These are phyloP conservation scores for Skeletonema menzelii DNA, from an alignment of 108 stramenopile species.

Conservation along the genomic window DNA sequence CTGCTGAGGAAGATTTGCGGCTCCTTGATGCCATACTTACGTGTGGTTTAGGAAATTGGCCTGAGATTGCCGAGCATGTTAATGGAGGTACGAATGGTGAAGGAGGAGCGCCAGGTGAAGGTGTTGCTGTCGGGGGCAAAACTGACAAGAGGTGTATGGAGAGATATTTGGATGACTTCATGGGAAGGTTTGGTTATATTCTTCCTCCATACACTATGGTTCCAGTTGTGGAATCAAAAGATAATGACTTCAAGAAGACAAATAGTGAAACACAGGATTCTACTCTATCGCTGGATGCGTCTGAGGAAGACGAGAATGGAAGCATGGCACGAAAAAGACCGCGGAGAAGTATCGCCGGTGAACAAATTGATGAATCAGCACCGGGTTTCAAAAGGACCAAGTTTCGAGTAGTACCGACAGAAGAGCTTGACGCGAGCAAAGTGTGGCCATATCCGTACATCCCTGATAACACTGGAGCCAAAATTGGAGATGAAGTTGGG, in stretches of 20 bases:
- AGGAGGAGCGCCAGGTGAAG: slow-evolving; percentile 4
- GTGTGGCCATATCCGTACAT: slow-evolving; percentile 75
- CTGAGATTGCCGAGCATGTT: slow-evolving; percentile 83
- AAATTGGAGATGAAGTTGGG: slow-evolving; percentile 75
- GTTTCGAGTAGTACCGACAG: slow-evolving; percentile 67
- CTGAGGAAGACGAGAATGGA: slow-evolving; percentile 10
- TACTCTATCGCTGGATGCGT: slow-evolving; percentile 3
- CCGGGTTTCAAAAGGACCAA: slow-evolving; percentile 68
- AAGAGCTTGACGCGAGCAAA: slow-evolving; percentile 52
- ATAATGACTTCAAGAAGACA: slow-evolving; percentile 2
- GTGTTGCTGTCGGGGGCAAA: slow-evolving; percentile 42
- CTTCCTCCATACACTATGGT: slow-evolving; percentile 82
- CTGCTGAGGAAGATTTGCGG: slow-evolving; percentile 85
- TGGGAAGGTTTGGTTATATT: slow-evolving; percentile 87
- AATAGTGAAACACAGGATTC: neutral
- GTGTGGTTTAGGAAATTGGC: slow-evolving; percentile 88
- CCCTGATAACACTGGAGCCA: slow-evolving; percentile 50
- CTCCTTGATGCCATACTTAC: slow-evolving; percentile 81
- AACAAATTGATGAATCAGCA: slow-evolving; percentile 27
- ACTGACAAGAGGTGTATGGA: slow-evolving; percentile 91
- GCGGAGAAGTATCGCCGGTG: slow-evolving; percentile 18
- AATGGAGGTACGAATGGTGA: slow-evolving; percentile 55
- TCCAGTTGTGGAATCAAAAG: slow-evolving; percentile 11
- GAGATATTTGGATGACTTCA: slow-evolving; percentile 85
- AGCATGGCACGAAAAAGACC: slow-evolving; percentile 24